Base-by-base conservation (phyloP, 2,329 filamentous ascomycete genomes). In the Hymenoscyphus occultus region DNA sequence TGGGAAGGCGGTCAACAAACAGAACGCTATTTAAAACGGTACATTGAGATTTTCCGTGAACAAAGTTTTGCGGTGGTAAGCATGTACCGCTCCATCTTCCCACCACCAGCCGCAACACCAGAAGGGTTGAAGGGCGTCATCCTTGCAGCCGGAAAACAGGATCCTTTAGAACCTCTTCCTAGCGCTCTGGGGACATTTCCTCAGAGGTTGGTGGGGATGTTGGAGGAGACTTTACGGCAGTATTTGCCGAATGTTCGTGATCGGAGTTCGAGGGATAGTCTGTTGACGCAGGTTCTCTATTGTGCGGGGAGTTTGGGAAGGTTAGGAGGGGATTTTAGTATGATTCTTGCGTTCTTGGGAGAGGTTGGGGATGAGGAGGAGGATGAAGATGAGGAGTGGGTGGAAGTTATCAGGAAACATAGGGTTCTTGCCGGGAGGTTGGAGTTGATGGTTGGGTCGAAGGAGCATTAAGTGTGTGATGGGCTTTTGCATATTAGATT, bases 11-110 rank as follows among this genome's bases (percentile, higher is more conserved):
- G 94, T 0, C 93, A 96, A 73, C 95, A 98, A 76, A 97, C 93
- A 0, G 95, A 98, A 77, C 86, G 93, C 61, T 99, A 93, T 73
- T 80, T 99, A 56, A 99, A 98, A 77, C 86, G 93, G 59, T 99
- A 96, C 77, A 91, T 99, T 72, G 95, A 99, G 76, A 93, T 99
- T 35, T 98, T 98, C 76, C 90, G 95, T 61, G 95, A 99, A 78
- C 95, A 99, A 77, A 97, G 92, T 75, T 99, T 99, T 76, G 91
- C 90, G 56, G 96, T 98, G 66, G 87, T 98, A 35, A 96, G 92
- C 65, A 92, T 98, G 84, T 97, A 96, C 77, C 91, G 89, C 73
- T 95, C 90, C 73, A 92, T 98, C 63, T 96, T 96, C 73, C 88
- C 90, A 0, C 82, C 85, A 14, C 35, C 71, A 16, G 61, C 66